Base-by-base conservation (phyloP, 148 eudicot genomes). In the Euryodendron excelsum region DNA sequence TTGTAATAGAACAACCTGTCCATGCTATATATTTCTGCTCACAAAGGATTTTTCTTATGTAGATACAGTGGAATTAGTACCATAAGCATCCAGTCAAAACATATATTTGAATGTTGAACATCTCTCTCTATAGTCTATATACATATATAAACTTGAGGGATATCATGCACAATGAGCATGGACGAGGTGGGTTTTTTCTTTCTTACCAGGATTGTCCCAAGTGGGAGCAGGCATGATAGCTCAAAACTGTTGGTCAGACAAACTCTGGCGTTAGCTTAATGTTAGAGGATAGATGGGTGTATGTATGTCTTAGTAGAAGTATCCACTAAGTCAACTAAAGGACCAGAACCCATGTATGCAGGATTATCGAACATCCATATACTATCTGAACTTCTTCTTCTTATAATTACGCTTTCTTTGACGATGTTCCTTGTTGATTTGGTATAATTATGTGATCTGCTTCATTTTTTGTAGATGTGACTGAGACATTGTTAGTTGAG, bases 401-500 rank as follows among this genome's bases (percentile, higher is more conserved):
- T 3, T 15, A 28, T 52, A 50, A 52, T 18, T 52, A 34, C 11
- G 12, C 31, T 5, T n/a, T 28, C 17, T 52, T 70, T 28, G 23
- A 50, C 8, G 0, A 25, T 69, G 59, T 17, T 71, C 13, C 62
- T 59, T 68, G 61, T 34, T 20, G 20, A 36, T 53, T 20, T 30
- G 12, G 10, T 20, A 9, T 10, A 20, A 5, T 50, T 58, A 34
- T 39, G 25, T 72, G 5, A 5, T 50, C 33, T 30, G 15, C n/a
- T 27, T 55, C 61, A 12, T 13, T 25, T 74, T 50, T 77, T 83
- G 81, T 89, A 96, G 99, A 96, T 84, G 97, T 96, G 72, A 96
- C 98, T 23, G 97, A 96, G 82, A 86, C 99, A 50, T 80, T 96
- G 75, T 81, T 90, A 81, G 64, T 96, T 77, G 99, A 96, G 81